Evolutionary conservation across 345 rosid species (phyloP), one percentile per base, ranked within the genome.

Genomic region (Eutrema japonicum): DNA sequence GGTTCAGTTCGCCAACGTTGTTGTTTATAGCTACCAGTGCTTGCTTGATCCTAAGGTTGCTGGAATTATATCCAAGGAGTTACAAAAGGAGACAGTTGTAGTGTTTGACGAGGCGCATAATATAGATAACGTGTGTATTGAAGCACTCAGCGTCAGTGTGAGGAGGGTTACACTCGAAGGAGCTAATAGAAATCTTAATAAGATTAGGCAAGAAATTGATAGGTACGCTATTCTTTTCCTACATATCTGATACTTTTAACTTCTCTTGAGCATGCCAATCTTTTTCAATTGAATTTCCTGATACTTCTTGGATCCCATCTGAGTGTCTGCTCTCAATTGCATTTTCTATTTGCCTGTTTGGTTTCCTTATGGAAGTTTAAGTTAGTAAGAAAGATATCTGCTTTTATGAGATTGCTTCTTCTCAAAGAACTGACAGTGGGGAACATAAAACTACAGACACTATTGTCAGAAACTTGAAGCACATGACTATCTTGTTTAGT

Each of bases 81-180:
- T 95, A 85, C 99, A 90, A 76, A 90, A 81, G 81, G 99, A 95
- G 82, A 82, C 97, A 13, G 99, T 92, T 61, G 94, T 92, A 68
- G 96, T 92, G 50, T 95, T 95, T 81, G 98, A 92, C 52, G 99
- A 95, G 85, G 99, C 98, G 2, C 99, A 95, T 82, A 95, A 92
- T 77, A 95, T 95, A 11, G 99, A 92, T 53, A 95, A 95, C 63
- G 98, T 92, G 65, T 95, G 99, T 72, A 92, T 95, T 51, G 99
- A 95, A 83, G 96, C 98, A 13, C 96, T 95, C 47, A 92, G 99
- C 77, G 99, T 95, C 60, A 85, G 86, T 66, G 97, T 92, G 69
- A 87, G 99, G 74, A 89, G 84, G 77, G 91, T 87, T 78, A 92
- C 99, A 3, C 89, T 95, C 51, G 99, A 95, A 64, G 98, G 99